Base-by-base conservation (phyloP, 2,329 filamentous ascomycete genomes). In the Fusarium guadeloupense region DNA sequence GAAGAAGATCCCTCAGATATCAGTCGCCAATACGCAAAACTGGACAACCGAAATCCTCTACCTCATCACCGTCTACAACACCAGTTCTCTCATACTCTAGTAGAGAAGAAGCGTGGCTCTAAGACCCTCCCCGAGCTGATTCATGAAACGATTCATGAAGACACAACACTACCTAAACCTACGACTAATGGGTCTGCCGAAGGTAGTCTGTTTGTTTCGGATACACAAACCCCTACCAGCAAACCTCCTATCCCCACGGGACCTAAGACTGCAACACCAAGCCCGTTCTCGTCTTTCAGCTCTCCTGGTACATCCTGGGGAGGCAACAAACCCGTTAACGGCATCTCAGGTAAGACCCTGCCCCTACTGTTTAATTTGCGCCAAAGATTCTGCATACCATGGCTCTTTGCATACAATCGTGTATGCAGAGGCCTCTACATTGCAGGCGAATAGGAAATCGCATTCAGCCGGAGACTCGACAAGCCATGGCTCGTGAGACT, bases 101-200 rank as follows among this genome's bases (percentile, higher is more conserved):
- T 89, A 8, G 87, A 89, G 71, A 76, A 76, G 42, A 89, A 89
- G 70, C 83, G 87, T 21, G 80, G 80, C 6, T 72, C 74, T 10
- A 78, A 77, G 40, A 73, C 82, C 10, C 74, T 89, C 3, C 79
- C 84, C 4, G 76, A 83, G 21, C 75, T 86, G 19, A 85, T 89
- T 25, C 83, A 85, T 63, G 74, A 76, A 28, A 87, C 84, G 2
- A 75, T 87, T 10, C 84, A 76, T 43, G 80, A 82, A 60, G 74
- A 78, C 26, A 25, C 43, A 14, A 58, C 25, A 12, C 53, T 55
- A 6, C 13, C 52, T 9, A 60, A 62, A 38, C 14, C 45, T 30
- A 44, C 37, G 14, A 21, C 44, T 6, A 69, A 67, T 13, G 58
- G 66, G 25, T 28, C 45, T 9, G 38, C 47, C 9, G 71, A 74